Conservation (phyloP, 2,329 filamentous ascomycete species). For the Botrytis deweyae region DNA sequence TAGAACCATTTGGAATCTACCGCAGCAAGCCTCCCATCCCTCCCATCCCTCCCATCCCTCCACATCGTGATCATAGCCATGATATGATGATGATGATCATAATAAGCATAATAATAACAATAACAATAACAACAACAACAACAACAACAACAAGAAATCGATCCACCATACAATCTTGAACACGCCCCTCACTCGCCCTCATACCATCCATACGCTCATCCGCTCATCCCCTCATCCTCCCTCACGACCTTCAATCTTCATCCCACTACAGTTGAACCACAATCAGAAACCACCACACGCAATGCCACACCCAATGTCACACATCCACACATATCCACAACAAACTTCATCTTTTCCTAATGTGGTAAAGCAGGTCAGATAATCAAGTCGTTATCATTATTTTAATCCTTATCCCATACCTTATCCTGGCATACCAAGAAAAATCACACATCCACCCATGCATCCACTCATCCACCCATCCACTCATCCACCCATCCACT, state of each 20-base stretch:
- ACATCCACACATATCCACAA: neutral
- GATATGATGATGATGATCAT: neutral
- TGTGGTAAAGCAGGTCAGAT: neutral
- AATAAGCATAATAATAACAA: neutral
- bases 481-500: neutral
- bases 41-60: neutral
- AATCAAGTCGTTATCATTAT: neutral
- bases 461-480: neutral
- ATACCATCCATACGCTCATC: neutral
- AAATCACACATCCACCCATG: neutral
- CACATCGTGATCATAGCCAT: neutral
- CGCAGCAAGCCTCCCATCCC: neutral
- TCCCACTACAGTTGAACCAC: neutral
- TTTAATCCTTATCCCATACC: neutral
- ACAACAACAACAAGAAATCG: neutral
- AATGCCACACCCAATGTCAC: neutral
- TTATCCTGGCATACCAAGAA: neutral
- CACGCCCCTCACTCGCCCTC: neutral
- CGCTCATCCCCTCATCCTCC: neutral
- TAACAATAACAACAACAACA: neutral
- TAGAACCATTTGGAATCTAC: neutral
- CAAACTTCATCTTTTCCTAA: conserved; percentile 13
- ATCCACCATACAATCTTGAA: neutral
- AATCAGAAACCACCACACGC: neutral
- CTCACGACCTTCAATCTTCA: neutral